A percentile compares a stretch with the other conserved stretches of the same genome.
phyloP scores from a whole-genome alignment of 176 grass and related monocot genomes.

The Luzula sylvatica region DNA sequence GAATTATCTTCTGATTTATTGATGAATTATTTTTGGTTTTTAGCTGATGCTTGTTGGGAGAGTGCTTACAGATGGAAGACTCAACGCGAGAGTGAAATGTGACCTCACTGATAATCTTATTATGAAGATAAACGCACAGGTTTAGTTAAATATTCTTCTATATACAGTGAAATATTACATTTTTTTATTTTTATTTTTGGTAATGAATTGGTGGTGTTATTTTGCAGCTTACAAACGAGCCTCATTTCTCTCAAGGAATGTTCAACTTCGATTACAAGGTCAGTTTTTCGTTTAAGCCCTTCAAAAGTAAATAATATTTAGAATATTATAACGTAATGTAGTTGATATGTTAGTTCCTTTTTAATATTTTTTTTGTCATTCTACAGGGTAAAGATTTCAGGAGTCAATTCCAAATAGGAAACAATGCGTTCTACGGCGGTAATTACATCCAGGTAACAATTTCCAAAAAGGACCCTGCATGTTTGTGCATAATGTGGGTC shows the following conservation, averaged over 20 bases:
- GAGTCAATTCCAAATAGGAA: slow-evolving; percentile 90
- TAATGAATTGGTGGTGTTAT: slow-evolving; percentile 8
- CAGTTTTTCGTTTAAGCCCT: too few species aligned
- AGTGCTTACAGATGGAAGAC: slow-evolving; percentile 81
- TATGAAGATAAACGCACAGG: slow-evolving; percentile 94
- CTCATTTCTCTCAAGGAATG: slow-evolving; percentile 97
- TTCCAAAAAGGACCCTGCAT: too few species aligned
- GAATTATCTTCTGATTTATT: slow-evolving; percentile 9
- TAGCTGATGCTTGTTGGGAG: slow-evolving; percentile 96
- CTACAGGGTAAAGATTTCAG: slow-evolving; percentile 75
- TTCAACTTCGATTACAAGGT: slow-evolving; percentile 99
- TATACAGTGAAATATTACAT: neutral
- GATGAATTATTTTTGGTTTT: slow-evolving; percentile 13
- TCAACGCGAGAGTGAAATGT: slow-evolving; percentile 96
- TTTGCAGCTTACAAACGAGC: slow-evolving; percentile 85
- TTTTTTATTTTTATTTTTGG: neutral
- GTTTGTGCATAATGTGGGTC: neutral
- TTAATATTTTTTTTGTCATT: slow-evolving; percentile 22
- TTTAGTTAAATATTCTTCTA: slow-evolving; percentile 16
- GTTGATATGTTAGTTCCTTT: neutral
- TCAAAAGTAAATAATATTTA: too few species aligned
- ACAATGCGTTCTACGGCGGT: slow-evolving; percentile 97
- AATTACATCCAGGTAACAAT: slow-evolving; percentile 91
- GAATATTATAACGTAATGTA: neutral
- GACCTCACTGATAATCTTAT: slow-evolving; percentile 79